A percentile compares a stretch with the other conserved stretches of the same genome.
phyloP scores from a whole-genome alignment of 2,329 filamentous ascomycete species.

The Basipetospora sp. region DNA sequence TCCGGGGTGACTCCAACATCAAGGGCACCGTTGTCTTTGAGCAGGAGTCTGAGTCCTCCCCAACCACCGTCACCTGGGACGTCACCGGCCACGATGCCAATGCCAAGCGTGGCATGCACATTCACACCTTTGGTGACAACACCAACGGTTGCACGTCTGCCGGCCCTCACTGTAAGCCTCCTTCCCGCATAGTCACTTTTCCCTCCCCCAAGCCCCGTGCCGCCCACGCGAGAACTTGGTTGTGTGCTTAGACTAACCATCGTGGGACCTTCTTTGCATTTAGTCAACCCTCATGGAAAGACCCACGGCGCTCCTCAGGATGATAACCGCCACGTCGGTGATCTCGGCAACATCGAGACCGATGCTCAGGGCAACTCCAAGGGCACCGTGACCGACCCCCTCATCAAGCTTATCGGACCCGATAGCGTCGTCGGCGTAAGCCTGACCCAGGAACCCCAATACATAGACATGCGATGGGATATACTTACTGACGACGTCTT shows the following conservation, averaged over 20 bases:
- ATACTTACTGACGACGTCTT: conserved; percentile 12
- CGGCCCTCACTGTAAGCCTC: conserved; percentile 78
- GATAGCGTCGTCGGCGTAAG: conserved; percentile 85
- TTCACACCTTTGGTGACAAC: conserved; percentile 98
- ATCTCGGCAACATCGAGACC: conserved; percentile 93
- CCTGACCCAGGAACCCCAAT: conserved; percentile 8
- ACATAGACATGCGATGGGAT: conserved; percentile 8
- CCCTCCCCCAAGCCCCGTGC: too few species aligned
- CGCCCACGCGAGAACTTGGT: too few species aligned
- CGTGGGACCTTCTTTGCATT: too few species aligned
- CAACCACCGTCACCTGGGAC: conserved; percentile 82
- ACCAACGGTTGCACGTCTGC: conserved; percentile 99
- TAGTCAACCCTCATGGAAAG: conserved; percentile 92
- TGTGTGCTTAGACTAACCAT: neutral
- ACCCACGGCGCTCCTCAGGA: conserved; percentile 78
- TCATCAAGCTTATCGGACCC: conserved; percentile 90
- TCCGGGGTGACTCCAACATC: conserved; percentile 96
- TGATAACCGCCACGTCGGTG: conserved; percentile 81
- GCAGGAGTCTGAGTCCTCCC: conserved; percentile 66
- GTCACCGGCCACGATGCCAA: conserved; percentile 86
- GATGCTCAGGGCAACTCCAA: conserved; percentile 82
- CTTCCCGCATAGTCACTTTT: too few species aligned
- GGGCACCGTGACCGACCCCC: conserved; percentile 64
- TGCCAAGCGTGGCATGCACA: conserved; percentile 93
- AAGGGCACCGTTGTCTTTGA: conserved; percentile 88